Base-by-base conservation (phyloP, 1,284 basidiomycete species). In the Ceratobasidium sp. region DNA sequence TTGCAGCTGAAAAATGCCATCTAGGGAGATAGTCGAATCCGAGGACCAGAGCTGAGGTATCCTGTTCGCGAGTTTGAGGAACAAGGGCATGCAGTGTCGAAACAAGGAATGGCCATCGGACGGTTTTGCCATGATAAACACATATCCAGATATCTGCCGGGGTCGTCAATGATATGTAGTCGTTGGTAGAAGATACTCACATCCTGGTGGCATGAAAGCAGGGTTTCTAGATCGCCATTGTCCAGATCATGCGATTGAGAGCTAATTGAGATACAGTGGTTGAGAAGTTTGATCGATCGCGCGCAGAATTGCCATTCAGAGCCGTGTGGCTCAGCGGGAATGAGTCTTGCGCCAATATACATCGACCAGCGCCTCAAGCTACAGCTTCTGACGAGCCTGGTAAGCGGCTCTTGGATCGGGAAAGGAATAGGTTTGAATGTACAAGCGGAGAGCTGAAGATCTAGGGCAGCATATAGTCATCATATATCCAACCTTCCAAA, bases 301-400 rank as follows among this genome's bases (percentile, higher is more conserved):
- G 41, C 39, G 43, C 22, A 64, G 27, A 3, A 2, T 16, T 64
- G 41, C 24, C 24, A 49, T 22, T 48, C 24, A 3, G 41, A 43
- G 14, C 29, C 62, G 41, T 48, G 34, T 11, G 41, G 22, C 2
- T 43, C 16, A 19, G 62, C 62, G 24, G 39, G 39, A 9, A 39
- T 6, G 8, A 64, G 39, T 31, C 43, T 46, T 49, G 62, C 43
- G 14, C 39, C 39, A 49, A 64, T 46, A 31, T 64, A 64, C 43
- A 64, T 46, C 24, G 62, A 16, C 43, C 24, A 48, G 14, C 39
- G 39, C 14, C 22, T n/a, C 5, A 64, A n/a, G 43, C 27, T 24
- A 29, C 41, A 64, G 27, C 43, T 49, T 48, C 22, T 37, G 29
- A 39, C 62, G 13, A 34, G 39, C 31, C 41, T 9, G 2, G 22